phyloP scores from a whole-genome alignment of 768 basidiomycete genomes.

The Podaxis rugospora region DNA sequence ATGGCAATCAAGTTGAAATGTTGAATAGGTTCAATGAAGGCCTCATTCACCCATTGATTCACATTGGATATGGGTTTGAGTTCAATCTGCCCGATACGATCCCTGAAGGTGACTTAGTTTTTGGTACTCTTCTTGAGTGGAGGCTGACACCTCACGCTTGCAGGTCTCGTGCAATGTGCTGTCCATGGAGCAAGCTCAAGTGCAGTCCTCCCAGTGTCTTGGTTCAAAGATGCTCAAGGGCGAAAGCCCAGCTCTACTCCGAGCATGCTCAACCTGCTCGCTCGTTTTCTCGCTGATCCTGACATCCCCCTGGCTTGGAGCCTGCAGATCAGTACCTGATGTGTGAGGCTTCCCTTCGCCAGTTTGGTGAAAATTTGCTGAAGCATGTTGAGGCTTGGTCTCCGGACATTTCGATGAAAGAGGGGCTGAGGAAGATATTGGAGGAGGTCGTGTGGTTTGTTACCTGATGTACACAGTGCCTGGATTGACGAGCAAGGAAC shows the following conservation, averaged over 20 bases:
- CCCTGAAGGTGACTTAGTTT: conserved; percentile 47
- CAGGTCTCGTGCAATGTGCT: conserved; percentile 55
- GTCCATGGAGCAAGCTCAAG: conserved; percentile 31
- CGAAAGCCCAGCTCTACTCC: neutral
- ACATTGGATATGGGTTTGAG: conserved; percentile 60
- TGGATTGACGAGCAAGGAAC: conserved; percentile 37
- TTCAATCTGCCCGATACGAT: conserved; percentile 55
- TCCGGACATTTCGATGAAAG: conserved; percentile 22
- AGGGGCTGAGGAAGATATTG: conserved; percentile 36
- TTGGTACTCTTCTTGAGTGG: neutral
- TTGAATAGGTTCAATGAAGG: conserved; percentile 51
- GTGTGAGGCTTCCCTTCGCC: conserved; percentile 27
- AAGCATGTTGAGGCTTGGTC: conserved; percentile 38
- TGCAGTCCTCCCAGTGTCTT: conserved; percentile 20
- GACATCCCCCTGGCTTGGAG: neutral
- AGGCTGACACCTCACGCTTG: neutral
- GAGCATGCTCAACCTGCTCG: conserved; percentile 1
- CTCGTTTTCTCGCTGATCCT: conserved; percentile 9
- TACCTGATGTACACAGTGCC: conserved; percentile 54
- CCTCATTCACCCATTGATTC: conserved; percentile 62
- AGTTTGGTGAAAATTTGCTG: conserved; percentile 34
- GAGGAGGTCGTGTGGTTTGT: conserved; percentile 60
- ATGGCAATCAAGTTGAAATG: conserved; percentile 28
- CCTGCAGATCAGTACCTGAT: neutral
- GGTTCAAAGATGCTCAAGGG: conserved; percentile 14